Evolutionary conservation across 2,329 filamentous ascomycete genomes (phyloP), one percentile per base, ranked within the genome.

Genomic region (Diplodia mutila): DNA sequence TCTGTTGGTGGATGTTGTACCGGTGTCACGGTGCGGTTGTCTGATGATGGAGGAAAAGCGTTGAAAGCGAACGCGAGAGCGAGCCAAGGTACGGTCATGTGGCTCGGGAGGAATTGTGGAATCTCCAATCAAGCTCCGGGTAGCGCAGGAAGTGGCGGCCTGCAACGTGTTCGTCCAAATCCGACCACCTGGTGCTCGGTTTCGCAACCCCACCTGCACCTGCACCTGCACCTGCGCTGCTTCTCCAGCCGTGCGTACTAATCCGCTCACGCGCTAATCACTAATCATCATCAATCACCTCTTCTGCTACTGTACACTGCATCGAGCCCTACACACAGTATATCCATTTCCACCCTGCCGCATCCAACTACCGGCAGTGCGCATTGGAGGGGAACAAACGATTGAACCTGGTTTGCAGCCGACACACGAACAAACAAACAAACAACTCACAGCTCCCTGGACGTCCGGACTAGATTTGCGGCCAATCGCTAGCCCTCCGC

Each of bases 61-160:
- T 48, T 61, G 57, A 63, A 63, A 51, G 46, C 59, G 59, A 63
- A 63, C 29, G 27, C 59, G 59, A 63, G 37, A 63, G 12, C 59
- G 59, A 63, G 59, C 2, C 42, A 29, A 49, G 23, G 59, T 29
- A 51, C 59, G 29, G 46, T 63, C 59, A 63, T 63, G 59, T 51
- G 59, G 42, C 8, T 37, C 59, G 27, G 25, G 21, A 25, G 59
- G 59, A n/a, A n/a, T n/a, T n/a, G n/a, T n/a, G n/a, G n/a, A n/a
- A n/a, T n/a, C n/a, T n/a, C n/a, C n/a, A n/a, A n/a, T n/a, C n/a
- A n/a, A 37, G 18, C 25, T 3, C 11, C 25, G 18, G 12, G 37
- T 39, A 27, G 18, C 37, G 12, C 27, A 29, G 53, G 29, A 55
- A 37, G 29, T 21, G 53, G 8, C 34, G 53, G 18, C 34, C 25